phyloP scores from a whole-genome alignment of 2,329 filamentous ascomycete species.

The Fusarium sp. region DNA sequence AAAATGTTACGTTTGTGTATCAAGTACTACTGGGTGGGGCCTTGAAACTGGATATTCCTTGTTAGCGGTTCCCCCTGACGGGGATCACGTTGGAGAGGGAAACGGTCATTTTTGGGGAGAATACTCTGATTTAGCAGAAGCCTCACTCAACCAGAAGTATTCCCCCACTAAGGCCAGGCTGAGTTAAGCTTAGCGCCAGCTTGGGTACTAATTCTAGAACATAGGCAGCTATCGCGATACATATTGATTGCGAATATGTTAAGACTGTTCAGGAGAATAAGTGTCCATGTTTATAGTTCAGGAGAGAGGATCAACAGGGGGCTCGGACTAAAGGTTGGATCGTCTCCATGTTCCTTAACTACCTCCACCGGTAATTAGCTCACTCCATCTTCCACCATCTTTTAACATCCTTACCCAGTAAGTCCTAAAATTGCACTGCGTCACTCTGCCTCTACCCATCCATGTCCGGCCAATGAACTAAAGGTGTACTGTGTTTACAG shows the following conservation, averaged over 20 bases:
- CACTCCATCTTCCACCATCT: not conserved
- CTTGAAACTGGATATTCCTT: too few species aligned
- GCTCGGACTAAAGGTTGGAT: not conserved
- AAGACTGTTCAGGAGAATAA: not conserved
- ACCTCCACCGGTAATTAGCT: not conserved
- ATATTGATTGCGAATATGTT: not conserved
- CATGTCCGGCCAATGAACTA: too few species aligned
- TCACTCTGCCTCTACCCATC: too few species aligned
- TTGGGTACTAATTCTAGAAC: not conserved
- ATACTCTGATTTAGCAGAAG: too few species aligned
- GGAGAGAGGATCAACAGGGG: not conserved
- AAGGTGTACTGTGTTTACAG: too few species aligned
- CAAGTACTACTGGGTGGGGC: not conserved
- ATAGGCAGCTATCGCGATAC: not conserved
- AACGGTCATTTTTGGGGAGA: too few species aligned
- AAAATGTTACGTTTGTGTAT: not conserved
- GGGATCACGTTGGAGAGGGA: too few species aligned
- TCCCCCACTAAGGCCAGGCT: too few species aligned
- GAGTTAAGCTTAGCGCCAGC: too few species aligned
- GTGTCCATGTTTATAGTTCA: not conserved
- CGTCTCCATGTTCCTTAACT: not conserved
- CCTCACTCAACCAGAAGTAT: too few species aligned
- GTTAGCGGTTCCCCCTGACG: too few species aligned
- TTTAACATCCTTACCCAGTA: not conserved
- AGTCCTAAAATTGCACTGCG: too few species aligned